A percentile compares a stretch with the other conserved stretches of the same genome.
These are phyloP conservation scores for Mortierella hygrophila DNA, from an alignment of 192 early-diverging fungal genomes.

Conservation along the genomic window DNA sequence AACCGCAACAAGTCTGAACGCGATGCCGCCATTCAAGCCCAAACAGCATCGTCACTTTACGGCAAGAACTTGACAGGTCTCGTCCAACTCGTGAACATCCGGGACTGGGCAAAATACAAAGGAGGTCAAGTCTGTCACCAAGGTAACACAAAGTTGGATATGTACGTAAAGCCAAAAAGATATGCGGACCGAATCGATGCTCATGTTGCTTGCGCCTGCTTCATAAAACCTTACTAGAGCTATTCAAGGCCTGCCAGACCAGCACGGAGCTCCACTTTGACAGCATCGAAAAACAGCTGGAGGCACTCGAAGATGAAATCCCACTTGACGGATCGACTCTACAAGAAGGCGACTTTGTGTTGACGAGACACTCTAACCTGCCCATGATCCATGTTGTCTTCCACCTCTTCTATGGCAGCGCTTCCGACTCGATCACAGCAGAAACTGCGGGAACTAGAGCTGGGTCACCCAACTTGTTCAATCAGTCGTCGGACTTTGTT, in stretches of 20 bases:
- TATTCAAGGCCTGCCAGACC: conserved; percentile 73
- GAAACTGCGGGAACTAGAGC: background rate
- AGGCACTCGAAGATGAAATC: conserved; percentile 66
- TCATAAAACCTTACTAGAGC: conserved; percentile 34
- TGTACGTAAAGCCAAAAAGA: background rate
- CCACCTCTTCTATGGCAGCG: conserved; percentile 71
- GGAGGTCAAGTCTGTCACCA: conserved; percentile 63
- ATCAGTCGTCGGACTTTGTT: conserved; percentile 27
- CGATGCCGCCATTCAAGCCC: conserved; percentile 74
- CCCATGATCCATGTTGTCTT: conserved; percentile 80
- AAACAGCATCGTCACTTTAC: conserved; percentile 76
- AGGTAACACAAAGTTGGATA: conserved; percentile 42
- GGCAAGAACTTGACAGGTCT: conserved; percentile 70
- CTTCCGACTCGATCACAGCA: background rate
- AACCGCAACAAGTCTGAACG: conserved; percentile 52
- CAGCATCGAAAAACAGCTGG: conserved; percentile 73
- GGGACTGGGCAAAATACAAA: conserved; percentile 70
- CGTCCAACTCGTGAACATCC: conserved; percentile 62
- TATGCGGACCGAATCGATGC: background rate
- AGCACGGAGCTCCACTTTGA: conserved; percentile 86
- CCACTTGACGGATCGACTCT: conserved; percentile 44
- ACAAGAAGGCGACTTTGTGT: conserved; percentile 73
- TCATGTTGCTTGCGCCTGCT: background rate
- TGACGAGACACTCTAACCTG: conserved; percentile 83
- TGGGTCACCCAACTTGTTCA: conserved; percentile 10